Evolutionary conservation across 805 yeast genomes (phyloP), one percentile per base, ranked within the genome.

Genomic region (Saccharomycopsis sp.): DNA sequence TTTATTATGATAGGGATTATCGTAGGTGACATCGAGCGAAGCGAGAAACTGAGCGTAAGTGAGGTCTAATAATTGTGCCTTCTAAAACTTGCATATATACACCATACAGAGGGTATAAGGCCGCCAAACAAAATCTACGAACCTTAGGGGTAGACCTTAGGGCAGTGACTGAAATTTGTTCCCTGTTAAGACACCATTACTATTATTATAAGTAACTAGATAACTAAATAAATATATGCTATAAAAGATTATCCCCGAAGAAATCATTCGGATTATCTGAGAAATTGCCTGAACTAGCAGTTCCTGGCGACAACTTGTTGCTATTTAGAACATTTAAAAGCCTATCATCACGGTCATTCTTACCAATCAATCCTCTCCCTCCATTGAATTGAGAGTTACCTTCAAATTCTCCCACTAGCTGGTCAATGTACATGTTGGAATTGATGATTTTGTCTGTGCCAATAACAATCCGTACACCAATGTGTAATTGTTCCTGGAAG

Each of bases 401-500:
- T 17, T 67, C 67, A 19, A 60, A 62, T 47, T 62, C 62, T 49
- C 29, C 58, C n/a, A 70, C 41, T 64, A 58, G 17, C 8, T 41
- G 23, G 1, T 24, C 65, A 44, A 78, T 62, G 59, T 78, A 79
- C 38, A 69, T 63, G 15, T 68, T 65, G 0, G 87, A 78, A 59
- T 77, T 82, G 47, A 78, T 66, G 2, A 85, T 72, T n/a, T 78
- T 70, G 1, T 90, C 84, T 34, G 97, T 91, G 7, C 99, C 99
- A n/a, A 92, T 72, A 1, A 90, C 77, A 15, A 89, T 75, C 63
- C 89, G 81, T 52, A 87, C 77, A 8, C 81, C 82, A 17, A 22
- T 23, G 5, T 24, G 22, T 44, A 44, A 44, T 41, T 79, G 80
- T 47, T 69, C 66, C 23, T 55, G 60, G 56, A 75, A 78, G 23